A percentile compares a stretch with the other conserved stretches of the same genome.
These are phyloP conservation scores for Penicillium nordicum DNA, from an alignment of 2,329 filamentous ascomycete genomes.

Conservation along the genomic window DNA sequence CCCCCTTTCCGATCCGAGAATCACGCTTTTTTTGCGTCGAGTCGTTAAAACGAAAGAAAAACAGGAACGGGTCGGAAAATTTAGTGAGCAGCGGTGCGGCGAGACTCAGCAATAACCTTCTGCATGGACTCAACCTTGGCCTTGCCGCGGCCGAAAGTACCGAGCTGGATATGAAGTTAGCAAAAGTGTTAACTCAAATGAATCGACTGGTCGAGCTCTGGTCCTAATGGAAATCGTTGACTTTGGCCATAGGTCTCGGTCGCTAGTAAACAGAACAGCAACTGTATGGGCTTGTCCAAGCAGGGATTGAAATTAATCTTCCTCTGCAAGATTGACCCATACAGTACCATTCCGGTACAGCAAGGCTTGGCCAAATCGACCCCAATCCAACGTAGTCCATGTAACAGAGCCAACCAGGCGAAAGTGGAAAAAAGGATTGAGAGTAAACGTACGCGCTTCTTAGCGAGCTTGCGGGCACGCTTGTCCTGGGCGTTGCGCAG, in stretches of 20 bases:
- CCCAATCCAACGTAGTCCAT: not conserved
- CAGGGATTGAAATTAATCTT: not conserved
- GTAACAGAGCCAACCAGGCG: not conserved
- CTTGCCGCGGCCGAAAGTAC: slow-evolving; percentile 98
- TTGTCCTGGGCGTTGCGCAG: slow-evolving; percentile 99
- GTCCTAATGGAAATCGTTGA: not conserved
- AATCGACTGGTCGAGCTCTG: not conserved
- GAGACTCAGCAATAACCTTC: slow-evolving; percentile 94
- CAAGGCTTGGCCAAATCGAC: not conserved
- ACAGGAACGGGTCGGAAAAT: slow-evolving; percentile 26
- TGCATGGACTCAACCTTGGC: slow-evolving; percentile 99
- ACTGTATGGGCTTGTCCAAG: not conserved
- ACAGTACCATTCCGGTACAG: slow-evolving; percentile 1
- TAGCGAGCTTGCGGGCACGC: slow-evolving; percentile 96
- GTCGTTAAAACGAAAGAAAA: slow-evolving; percentile 27
- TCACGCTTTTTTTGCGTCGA: slow-evolving; percentile 26
- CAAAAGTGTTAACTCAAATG: not conserved
- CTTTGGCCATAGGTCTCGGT: not conserved
- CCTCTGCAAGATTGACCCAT: not conserved
- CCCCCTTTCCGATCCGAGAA: slow-evolving; percentile 26
- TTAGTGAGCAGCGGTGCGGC: slow-evolving; percentile 67
- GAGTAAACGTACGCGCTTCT: slow-evolving; percentile 79
- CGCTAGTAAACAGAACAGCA: not conserved
- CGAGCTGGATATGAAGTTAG: slow-evolving; percentile 60
- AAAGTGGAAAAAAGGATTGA: not conserved